phyloP scores from a whole-genome alignment of 139 green algal genomes.

The Micractinium sp. region DNA sequence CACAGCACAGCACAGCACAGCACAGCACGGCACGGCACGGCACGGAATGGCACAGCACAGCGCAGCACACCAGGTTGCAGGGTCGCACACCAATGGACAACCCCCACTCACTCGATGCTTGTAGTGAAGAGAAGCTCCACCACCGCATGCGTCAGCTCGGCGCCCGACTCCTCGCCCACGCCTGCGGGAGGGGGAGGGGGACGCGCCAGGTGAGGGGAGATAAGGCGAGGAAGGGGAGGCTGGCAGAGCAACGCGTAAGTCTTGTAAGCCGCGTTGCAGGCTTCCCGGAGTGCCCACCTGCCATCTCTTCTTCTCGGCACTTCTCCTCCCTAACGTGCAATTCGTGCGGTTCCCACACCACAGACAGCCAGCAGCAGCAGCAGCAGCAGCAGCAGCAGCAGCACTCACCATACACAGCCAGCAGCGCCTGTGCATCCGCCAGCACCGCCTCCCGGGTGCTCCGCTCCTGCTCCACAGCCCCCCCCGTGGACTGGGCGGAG shows the following conservation, averaged over 20 bases:
- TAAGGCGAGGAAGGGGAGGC: no score
- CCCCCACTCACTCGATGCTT: conserved; percentile 40
- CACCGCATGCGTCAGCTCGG: conserved; percentile 64
- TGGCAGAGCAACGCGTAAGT: no score
- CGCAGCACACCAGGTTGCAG: not conserved
- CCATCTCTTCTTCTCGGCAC: no score
- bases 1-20: not conserved
- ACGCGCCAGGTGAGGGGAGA: not conserved
- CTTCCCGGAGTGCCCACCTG: no score
- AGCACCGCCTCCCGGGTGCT: conserved; percentile 60
- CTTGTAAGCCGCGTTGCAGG: no score
- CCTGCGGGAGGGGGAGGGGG: not conserved
- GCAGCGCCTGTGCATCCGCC: conserved; percentile 78
- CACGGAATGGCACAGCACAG: no score
- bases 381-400: no score
- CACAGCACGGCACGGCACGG: not conserved
- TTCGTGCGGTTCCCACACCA: not conserved
- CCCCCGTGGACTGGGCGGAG: conserved; percentile 44
- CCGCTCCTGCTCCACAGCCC: conserved; percentile 31
- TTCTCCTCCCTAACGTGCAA: not conserved
- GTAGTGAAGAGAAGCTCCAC: conserved; percentile 86
- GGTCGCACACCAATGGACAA: not conserved
- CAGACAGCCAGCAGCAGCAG: no score
- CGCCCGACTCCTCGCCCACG: conserved; percentile 55
- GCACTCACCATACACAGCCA: conserved; percentile 63